Evolutionary conservation across 2,329 filamentous ascomycete species (phyloP).

Genomic region (Clarireedia homoeocarpa): DNA sequence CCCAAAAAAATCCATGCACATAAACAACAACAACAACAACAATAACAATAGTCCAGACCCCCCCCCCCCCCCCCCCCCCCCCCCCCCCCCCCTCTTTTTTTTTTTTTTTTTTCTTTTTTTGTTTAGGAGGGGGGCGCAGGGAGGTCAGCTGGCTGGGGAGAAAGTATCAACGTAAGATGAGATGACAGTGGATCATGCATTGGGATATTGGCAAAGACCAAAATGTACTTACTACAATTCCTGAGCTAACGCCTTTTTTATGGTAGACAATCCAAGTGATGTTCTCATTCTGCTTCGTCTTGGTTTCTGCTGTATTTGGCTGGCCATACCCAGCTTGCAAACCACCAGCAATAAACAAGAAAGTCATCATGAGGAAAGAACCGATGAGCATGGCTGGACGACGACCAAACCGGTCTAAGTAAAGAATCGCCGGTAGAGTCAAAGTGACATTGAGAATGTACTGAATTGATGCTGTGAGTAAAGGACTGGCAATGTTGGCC

Average conservation of each 20-base stretch:
- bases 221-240: slow-evolving; percentile 45
- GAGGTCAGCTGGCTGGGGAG: no score
- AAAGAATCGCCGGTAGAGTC: slow-evolving; percentile 69
- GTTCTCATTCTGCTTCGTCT: slow-evolving; percentile 35
- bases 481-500: slow-evolving; percentile 44
- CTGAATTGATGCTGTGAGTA: slow-evolving; percentile 61
- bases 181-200: no score
- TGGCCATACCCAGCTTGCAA: slow-evolving; percentile 54
- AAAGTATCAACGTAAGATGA: no score
- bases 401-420: slow-evolving; percentile 68
- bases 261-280: slow-evolving; percentile 51
- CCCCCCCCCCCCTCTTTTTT: no score
- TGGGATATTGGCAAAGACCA: not conserved
- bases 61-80: no score
- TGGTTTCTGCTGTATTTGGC: slow-evolving; percentile 33
- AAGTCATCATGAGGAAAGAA: slow-evolving; percentile 53
- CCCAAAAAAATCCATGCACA: no score
- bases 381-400: slow-evolving; percentile 55
- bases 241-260: slow-evolving; percentile 47
- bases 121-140: no score
- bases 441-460: slow-evolving; percentile 74
- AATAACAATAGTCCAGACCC: no score
- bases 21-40: no score
- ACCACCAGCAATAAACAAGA: slow-evolving; percentile 54
- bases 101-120: no score